phyloP scores from a whole-genome alignment of 78 protist species.

The Dictyostelium discoideum region dicty_2.7 NC_007088.5:4330001-4330500 shows the following conservation, averaged over 20 bases:
- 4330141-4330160: too few relatives aligned
- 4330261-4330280: too few relatives aligned
- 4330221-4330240: too few relatives aligned
- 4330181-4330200: too few relatives aligned
- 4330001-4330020: conserved; percentile 2
- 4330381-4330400: conserved; percentile 20
- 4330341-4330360: not conserved
- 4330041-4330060: conserved; percentile 22
- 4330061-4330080: not conserved
- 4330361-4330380: not conserved
- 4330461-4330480: not conserved
- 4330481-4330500: not conserved
- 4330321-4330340: not conserved
- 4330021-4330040: not conserved
- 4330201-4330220: too few relatives aligned
- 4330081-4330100: too few relatives aligned
- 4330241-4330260: too few relatives aligned
- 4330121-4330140: too few relatives aligned
- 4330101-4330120: too few relatives aligned
- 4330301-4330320: not conserved
- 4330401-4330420: conserved; percentile 24
- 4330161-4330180: too few relatives aligned
- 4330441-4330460: not conserved
- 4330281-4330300: too few relatives aligned
- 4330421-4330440: conserved; percentile 17